phyloP scores from a whole-genome alignment of 768 basidiomycete species.

The Filobasidium floriforme region DNA sequence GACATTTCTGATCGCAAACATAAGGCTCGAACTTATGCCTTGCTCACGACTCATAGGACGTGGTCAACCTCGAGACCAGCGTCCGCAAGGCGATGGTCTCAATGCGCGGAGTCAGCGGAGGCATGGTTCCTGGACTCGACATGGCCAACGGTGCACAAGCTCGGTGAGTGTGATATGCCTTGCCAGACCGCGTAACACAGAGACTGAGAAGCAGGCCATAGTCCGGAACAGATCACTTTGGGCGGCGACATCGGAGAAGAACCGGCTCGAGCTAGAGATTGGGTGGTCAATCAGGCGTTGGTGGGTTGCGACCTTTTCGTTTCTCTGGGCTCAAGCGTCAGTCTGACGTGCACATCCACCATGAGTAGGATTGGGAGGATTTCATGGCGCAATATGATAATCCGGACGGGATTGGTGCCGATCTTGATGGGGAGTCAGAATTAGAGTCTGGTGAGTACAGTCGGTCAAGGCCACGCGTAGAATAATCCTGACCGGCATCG shows the following conservation, averaged over 20 bases:
- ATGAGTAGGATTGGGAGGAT: background rate
- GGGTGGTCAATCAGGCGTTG: background rate
- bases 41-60: conserved; percentile 3
- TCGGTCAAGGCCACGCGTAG: too few relatives aligned
- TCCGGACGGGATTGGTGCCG: background rate
- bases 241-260: background rate
- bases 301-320: background rate
- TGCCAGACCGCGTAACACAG: background rate
- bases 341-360: background rate
- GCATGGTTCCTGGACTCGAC: background rate
- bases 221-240: background rate
- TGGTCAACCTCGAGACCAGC: background rate
- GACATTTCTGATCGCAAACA: too few relatives aligned
- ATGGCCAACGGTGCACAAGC: conserved; percentile 4
- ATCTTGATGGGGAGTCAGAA: background rate
- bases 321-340: background rate
- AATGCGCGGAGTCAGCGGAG: background rate
- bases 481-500: background rate
- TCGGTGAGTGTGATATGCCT: background rate
- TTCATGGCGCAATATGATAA: background rate
- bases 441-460: background rate
- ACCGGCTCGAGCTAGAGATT: background rate
- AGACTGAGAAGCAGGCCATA: background rate
- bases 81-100: conserved; percentile 3
- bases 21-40: too few relatives aligned